Base-by-base conservation (phyloP, 352 stramenopile genomes). In the Peronosclerospora sorghi region DNA sequence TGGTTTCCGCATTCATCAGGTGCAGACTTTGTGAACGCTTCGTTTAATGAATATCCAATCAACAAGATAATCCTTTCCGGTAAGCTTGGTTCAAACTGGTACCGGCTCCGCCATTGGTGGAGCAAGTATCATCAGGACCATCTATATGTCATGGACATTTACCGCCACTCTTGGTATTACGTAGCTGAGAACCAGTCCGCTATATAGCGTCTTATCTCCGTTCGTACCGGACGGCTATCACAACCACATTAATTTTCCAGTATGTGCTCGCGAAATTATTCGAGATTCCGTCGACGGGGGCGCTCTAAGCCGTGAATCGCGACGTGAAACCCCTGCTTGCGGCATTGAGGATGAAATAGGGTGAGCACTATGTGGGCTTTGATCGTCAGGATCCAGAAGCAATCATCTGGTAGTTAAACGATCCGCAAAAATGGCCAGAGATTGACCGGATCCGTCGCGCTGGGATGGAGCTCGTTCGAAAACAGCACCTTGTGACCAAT, bases 251-350 rank as follows among this genome's bases (percentile, higher is more conserved):
- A 43, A 71, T 84, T 40, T 77, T 84, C 48, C 68, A 86, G 51
- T 90, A 82, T 27, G 53, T 90, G 10, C 69, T 87, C 24, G 68
- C 77, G 19, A 85, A 86, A 60, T 52, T 87, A 20, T 87, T 90
- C 32, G 72, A 87, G 63, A 90, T 90, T 54, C 70, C 77, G 12
- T 67, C 74, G 5, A 86, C 70, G 0, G 77, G 77, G 2, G 53
- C 74, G 28, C 54, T 90, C 14, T 36, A 87, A 17, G 59, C 74
- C 10, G 55, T 90, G 19, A 87, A 87, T 46, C 58, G 59, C 27
- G 74, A 90, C 32, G 57, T 80, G 21, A 54, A 44, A 10, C 68
- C 63, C 18, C 30, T 90, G 30, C 54, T 90, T 7, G 47, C 64
- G 12, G 56, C 59, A 3, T 36, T 90, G 24, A 65, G 62, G 8